Evolutionary conservation across 2,329 filamentous ascomycete genomes (phyloP), one percentile per base, ranked within the genome.

Genomic region (Orbilia javanica): DNA sequence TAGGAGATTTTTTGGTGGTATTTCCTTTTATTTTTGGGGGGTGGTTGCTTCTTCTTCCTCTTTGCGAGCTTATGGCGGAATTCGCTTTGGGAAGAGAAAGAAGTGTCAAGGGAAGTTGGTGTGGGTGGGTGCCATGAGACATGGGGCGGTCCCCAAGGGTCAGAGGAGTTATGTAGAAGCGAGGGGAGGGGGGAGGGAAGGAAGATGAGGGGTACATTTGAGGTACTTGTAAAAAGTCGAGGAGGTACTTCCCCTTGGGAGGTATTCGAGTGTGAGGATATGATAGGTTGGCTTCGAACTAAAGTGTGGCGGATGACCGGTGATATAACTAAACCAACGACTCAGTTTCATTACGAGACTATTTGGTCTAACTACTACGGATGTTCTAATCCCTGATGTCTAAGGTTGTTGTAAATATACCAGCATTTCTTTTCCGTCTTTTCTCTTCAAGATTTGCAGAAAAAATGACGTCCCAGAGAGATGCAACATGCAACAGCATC

Each of bases 251-350:
- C 18, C n/a, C 18, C 15, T n/a, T 25, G n/a, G 44, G 27, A 42
- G 13, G 31, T 25, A n/a, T 34, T 4, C n/a, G 27, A 29, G n/a
- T 55, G 22, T 60, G 34, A 36, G 34, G 34, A 42, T 42, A 18
- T 42, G n/a, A 69, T 60, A 69, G 52, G 42, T 36, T 36, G 52
- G 27, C 27, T 7, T 46, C 27, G 46, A 46, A 74, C 63, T 74
- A 67, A 68, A 74, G 70, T 74, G 70, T 74, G 70, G 70, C 70
- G 70, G 63, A 68, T 74, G 70, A 74, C 70, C 69, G 62, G 29
- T 57, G 39, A 68, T 57, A 48, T 39, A 36, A 62, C 39, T 34
- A 27, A n/a, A 25, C 18, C 25, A 25, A 4, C 22, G 20, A 50
- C 22, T 50, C 15, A 15, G n/a, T 42, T 42, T 27, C 27, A 18